A percentile compares a stretch with the other conserved stretches of the same genome.
These are phyloP conservation scores for Wickerhamomyces bovis DNA, from an alignment of 805 yeast species.

Conservation along the genomic window DNA sequence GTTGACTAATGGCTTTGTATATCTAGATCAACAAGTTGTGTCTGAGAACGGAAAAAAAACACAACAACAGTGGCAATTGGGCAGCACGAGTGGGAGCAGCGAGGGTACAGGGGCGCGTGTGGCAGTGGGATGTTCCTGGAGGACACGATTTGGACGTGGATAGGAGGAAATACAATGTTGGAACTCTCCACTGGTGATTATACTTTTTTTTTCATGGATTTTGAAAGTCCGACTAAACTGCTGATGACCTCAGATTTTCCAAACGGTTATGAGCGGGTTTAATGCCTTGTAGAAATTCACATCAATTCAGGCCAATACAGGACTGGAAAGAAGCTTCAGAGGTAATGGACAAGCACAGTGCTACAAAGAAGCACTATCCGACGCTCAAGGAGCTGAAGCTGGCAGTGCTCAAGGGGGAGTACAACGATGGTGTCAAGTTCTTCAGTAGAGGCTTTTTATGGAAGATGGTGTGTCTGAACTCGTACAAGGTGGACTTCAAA, in stretches of 20 bases:
- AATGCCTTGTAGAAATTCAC: no score
- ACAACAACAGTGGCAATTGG: neutral
- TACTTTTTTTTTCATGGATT: slow-evolving; percentile 6
- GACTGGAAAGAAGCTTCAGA: no score
- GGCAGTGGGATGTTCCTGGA: neutral
- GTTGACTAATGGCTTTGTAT: neutral
- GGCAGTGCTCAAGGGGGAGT: slow-evolving; percentile 20
- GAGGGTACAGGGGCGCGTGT: neutral
- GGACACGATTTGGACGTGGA: neutral
- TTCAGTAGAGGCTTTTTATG: slow-evolving; percentile 20
- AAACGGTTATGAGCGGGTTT: neutral
- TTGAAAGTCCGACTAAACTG: slow-evolving; percentile 1
- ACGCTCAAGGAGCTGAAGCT: slow-evolving; percentile 13
- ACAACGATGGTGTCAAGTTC: slow-evolving; percentile 10
- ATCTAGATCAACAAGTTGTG: neutral
- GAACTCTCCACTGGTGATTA: neutral
- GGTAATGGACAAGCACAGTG: slow-evolving; percentile 8
- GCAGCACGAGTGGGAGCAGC: neutral
- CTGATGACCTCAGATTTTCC: neutral
- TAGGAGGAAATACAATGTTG: neutral
- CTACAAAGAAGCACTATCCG: slow-evolving; percentile 16
- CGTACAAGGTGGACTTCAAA: slow-evolving; percentile 13
- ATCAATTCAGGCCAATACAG: no score
- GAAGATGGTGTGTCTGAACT: slow-evolving; percentile 20
- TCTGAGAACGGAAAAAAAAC: neutral